Evolutionary conservation across 441 rosid species (phyloP), one percentile per base, ranked within the genome.

Genomic region (Pelargonium exstipulatum): DNA sequence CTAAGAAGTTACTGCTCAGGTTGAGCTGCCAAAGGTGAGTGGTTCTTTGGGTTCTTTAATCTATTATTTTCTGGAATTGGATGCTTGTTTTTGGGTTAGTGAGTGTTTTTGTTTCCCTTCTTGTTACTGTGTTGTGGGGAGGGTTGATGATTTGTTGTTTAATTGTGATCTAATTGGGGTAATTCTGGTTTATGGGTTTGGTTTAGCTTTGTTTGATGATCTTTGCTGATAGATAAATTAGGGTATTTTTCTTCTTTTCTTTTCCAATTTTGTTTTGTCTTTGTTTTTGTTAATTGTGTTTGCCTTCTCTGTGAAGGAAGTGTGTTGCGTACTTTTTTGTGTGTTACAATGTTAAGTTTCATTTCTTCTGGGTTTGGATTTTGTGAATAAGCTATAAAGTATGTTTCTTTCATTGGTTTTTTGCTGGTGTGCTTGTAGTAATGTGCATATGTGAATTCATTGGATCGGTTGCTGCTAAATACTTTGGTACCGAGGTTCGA

Each of bases 11-110:
- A 29, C 61, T 35, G 55, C 17, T 49, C 62, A 64, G 67, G 55
- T 37, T 70, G 62, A 60, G 51, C 68, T 69, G 58, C 60, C 29
- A 22, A 72, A 78, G 78, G 78, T 58, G 65, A 64, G 77, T 12
- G 69, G 61, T 71, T 14, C 32, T 20, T 58, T 58, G 29, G 32
- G 32, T 20, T 58, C 20, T 20, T 35, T 35, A 35, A 35, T 35
- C 62, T 58, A 45, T 14, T 16, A 43, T 51, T 63, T 53, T 62
- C 20, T 58, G 62, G 62, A 24, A 10, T 73, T 63, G 60, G 18
- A 65, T 48, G 20, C 17, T 17, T 40, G 18, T 29, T 71, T 55
- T 12, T 24, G 67, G 67, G 22, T 64, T 13, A 29, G 26, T 14
- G 53, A 10, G 42, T 17, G 32, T 51, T 24, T 24, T 24, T 24